These are phyloP conservation scores for Yamadazyma akitaensis DNA, from an alignment of 805 yeast genomes.

Conservation along the genomic window DNA sequence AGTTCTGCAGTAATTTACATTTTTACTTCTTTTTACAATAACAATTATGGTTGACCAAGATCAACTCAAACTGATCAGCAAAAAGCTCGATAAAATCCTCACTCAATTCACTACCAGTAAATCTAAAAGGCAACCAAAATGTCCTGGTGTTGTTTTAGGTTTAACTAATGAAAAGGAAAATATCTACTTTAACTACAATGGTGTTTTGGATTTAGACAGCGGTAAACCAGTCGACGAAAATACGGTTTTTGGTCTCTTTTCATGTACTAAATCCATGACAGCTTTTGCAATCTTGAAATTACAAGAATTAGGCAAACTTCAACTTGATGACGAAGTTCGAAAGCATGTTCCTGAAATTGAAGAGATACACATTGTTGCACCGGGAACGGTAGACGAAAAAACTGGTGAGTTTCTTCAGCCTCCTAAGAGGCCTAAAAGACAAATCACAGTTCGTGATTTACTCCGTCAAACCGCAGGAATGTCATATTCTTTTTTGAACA, in stretches of 20 bases:
- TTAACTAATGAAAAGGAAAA: constrained; percentile 23
- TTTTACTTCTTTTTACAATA: background rate
- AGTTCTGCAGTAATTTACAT: background rate
- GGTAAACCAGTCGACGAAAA: constrained; percentile 17
- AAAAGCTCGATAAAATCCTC: constrained; percentile 4
- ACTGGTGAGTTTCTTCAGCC: constrained; percentile 23
- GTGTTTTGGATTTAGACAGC: constrained; percentile 18
- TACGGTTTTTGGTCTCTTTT: constrained; percentile 20
- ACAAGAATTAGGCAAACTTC: constrained; percentile 28
- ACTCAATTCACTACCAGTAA: background rate
- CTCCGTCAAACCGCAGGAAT: constrained; percentile 34
- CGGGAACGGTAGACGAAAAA: constrained; percentile 20
- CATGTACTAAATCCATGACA: constrained; percentile 35
- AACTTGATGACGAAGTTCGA: constrained; percentile 32
- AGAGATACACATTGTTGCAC: constrained; percentile 23
- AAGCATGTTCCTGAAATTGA: constrained; percentile 32
- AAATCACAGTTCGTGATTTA: constrained; percentile 28
- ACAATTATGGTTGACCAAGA: constrained; percentile 1
- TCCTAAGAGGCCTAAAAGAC: constrained; percentile 22
- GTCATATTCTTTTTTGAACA: constrained; percentile 30
- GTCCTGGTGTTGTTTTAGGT: constrained; percentile 27
- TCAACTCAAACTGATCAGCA: background rate
- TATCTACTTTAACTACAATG: constrained; percentile 23
- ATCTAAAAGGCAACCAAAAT: constrained; percentile 4
- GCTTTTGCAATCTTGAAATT: constrained; percentile 34